phyloP scores from a whole-genome alignment of 306 rosid species.

The Cotoneaster glaucophyllus region DNA sequence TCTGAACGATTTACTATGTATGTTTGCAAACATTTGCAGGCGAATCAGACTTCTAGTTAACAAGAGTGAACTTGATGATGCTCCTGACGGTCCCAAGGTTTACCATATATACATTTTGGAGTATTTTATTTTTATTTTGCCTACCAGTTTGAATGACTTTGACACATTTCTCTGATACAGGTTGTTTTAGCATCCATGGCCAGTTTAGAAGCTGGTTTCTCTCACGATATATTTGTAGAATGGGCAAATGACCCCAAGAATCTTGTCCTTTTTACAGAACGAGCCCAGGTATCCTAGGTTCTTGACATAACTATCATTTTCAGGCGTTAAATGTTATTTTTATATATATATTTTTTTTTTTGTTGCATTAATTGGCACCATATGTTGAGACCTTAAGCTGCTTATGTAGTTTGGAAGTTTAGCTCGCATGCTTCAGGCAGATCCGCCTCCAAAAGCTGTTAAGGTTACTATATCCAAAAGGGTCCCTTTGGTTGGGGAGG shows the following conservation, averaged over 20 bases:
- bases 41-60: constrained; percentile 53
- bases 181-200: constrained; percentile 98
- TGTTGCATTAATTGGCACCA: background rate
- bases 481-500: constrained; percentile 92
- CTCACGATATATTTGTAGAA: constrained; percentile 91
- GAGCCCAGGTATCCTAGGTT: constrained; percentile 71
- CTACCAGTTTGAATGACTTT: background rate
- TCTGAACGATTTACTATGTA: constrained; percentile 16
- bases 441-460: constrained; percentile 99
- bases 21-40: constrained; percentile 49
- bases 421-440: constrained; percentile 97
- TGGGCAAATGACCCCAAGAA: constrained; percentile 78
- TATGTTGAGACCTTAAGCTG: constrained; percentile 7
- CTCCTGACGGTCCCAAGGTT: constrained; percentile 96
- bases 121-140: constrained; percentile 13
- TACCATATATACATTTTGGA: constrained; percentile 2
- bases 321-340: background rate
- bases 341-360: background rate
- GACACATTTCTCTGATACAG: constrained; percentile 33
- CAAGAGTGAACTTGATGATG: constrained; percentile 85
- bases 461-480: constrained; percentile 87
- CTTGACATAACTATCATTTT: constrained; percentile 7
- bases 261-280: constrained; percentile 85
- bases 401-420: constrained; percentile 70
- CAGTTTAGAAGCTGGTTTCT: constrained; percentile 96